Conservation (phyloP, 2,329 filamentous ascomycete species). For the Periconia sp. region DNA sequence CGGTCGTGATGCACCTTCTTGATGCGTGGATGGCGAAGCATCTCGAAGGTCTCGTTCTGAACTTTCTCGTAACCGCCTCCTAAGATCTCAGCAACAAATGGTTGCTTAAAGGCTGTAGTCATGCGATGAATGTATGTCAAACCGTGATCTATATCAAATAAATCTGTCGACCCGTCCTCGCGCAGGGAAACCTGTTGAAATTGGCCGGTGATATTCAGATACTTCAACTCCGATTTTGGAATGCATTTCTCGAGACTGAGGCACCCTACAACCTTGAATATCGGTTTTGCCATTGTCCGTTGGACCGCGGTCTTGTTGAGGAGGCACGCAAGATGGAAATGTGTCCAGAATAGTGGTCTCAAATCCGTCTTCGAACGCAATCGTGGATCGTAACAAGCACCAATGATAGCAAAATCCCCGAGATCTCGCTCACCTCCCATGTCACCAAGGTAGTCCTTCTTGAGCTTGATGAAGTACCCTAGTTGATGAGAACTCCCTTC, state of each 20-base stretch:
- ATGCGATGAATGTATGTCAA: slow-evolving; percentile 34
- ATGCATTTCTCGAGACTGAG: slow-evolving; percentile 55
- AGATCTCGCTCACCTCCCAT: slow-evolving; percentile 71
- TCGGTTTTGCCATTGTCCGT: slow-evolving; percentile 59
- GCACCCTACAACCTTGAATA: slow-evolving; percentile 70
- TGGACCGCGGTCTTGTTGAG: slow-evolving; percentile 68
- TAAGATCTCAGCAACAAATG: slow-evolving; percentile 79
- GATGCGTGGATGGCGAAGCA: slow-evolving; percentile 76
- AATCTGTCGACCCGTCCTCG: slow-evolving; percentile 23
- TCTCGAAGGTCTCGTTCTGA: slow-evolving; percentile 72
- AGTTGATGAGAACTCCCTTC: slow-evolving; percentile 29
- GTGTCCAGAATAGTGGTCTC: slow-evolving; percentile 71
- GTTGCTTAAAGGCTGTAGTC: slow-evolving; percentile 67
- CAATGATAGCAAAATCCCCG: slow-evolving; percentile 81
- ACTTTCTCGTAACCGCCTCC: slow-evolving; percentile 81
- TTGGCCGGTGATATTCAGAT: slow-evolving; percentile 50
- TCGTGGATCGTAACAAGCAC: slow-evolving; percentile 71
- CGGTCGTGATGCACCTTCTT: slow-evolving; percentile 81
- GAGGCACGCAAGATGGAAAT: slow-evolving; percentile 80
- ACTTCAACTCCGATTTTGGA: slow-evolving; percentile 50
- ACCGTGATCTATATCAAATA: slow-evolving; percentile 29
- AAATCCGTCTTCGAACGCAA: slow-evolving; percentile 64
- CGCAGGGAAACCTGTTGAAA: slow-evolving; percentile 40
- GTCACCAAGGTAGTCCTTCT: slow-evolving; percentile 83
- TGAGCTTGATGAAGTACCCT: slow-evolving; percentile 76